phyloP scores from a whole-genome alignment of 2,329 filamentous ascomycete species.

The Sordariomycetes sp. region DNA sequence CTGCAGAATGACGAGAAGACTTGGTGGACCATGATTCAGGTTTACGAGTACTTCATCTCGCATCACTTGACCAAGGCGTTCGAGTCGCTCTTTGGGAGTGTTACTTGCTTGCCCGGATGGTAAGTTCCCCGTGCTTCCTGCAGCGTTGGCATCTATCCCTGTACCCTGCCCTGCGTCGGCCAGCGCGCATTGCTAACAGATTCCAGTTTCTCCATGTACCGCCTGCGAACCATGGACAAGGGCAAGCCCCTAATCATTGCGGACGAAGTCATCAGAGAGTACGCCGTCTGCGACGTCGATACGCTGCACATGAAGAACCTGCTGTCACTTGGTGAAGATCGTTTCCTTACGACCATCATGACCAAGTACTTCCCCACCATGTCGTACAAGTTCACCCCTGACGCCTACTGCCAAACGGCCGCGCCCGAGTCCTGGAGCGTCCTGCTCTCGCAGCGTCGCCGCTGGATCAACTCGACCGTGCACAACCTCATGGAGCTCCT shows the following conservation, averaged over 20 bases:
- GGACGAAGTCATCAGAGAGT: slow-evolving; percentile 76
- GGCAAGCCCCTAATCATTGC: slow-evolving; percentile 91
- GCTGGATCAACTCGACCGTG: slow-evolving; percentile 98
- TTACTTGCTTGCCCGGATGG: slow-evolving; percentile 98
- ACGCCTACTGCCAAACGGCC: slow-evolving; percentile 86
- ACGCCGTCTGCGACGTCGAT: slow-evolving; percentile 79
- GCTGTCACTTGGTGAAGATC: slow-evolving; percentile 87
- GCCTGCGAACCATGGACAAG: slow-evolving; percentile 82
- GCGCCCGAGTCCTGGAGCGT: slow-evolving; percentile 92
- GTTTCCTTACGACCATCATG: slow-evolving; percentile 94
- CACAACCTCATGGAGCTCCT: slow-evolving; percentile 92
- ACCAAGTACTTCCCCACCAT: slow-evolving; percentile 93
- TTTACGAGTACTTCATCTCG: slow-evolving; percentile 99
- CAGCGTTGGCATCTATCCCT: not conserved
- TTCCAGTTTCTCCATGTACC: slow-evolving; percentile 94
- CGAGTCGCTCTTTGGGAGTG: slow-evolving; percentile 92
- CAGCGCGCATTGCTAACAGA: not conserved
- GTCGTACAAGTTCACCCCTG: slow-evolving; percentile 91
- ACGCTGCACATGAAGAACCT: slow-evolving; percentile 97
- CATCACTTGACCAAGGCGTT: slow-evolving; percentile 96
- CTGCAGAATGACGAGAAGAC: slow-evolving; percentile 88
- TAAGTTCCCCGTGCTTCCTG: slow-evolving; percentile 35
- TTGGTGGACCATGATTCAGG: slow-evolving; percentile 99
- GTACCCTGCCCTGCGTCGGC: slow-evolving; percentile 1
- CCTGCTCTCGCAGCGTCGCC: slow-evolving; percentile 89